Evolutionary conservation across 2,329 filamentous ascomycete species (phyloP), one percentile per base, ranked within the genome.

Genomic region (Bisporella sp.): DNA sequence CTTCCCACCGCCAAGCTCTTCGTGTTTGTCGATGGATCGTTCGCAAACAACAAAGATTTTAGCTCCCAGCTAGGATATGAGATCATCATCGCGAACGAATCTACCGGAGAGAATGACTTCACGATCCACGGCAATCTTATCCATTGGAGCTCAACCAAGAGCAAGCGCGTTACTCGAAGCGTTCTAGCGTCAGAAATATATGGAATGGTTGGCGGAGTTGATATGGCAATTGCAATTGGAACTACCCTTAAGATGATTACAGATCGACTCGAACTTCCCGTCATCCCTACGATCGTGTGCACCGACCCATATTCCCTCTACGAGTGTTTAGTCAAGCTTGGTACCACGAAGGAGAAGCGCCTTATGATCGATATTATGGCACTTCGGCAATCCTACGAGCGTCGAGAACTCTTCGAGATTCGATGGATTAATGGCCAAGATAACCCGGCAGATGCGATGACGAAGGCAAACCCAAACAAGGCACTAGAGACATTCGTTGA

Each of bases 41-140:
- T 58, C 47, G 45, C 42, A 12, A 59, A 59, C 43, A 57, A 58
- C 33, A 48, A 51, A 41, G 51, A 59, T 41, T 43, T 59, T 5
- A 56, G 41, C 30, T 58, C 45, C 4, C 35, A 59, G 31, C 51
- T 61, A 32, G 47, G 56, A 37, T 57, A 48, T 46, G 32, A 52
- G 8, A 56, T 59, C 31, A 43, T 56, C 13, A n/a, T 61, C 21
- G 45, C 30, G 5, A 59, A 58, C 42, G 32, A 53, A 7, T 7
- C n/a, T 6, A 28, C 21, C 5, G 29, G 6, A 9, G 29, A 54
- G 4, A 41, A 52, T 4, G n/a, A 41, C 6, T 58, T 58, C 41
- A 30, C 28, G 7, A 40, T 57, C 13, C 37, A 13, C 11, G 46
- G 50, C 0, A 60, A 58, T 45, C 6, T 59, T 2, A 41, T 58